Base-by-base conservation (phyloP, 2,329 filamentous ascomycete species). In the Bretziella fagacearum region DNA sequence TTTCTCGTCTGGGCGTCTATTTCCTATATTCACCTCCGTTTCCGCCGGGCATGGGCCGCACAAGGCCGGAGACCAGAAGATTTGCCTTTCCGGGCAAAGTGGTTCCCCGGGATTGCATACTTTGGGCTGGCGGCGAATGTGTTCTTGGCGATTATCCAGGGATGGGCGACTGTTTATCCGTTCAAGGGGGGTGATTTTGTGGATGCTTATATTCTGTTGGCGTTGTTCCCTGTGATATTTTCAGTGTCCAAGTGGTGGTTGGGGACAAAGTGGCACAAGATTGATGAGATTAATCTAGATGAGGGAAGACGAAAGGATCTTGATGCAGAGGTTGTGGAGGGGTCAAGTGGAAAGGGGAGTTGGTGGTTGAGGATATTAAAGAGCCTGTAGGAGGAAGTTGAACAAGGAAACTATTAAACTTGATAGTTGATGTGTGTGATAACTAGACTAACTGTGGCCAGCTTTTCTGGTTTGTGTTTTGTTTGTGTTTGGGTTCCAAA, bases 1-100 rank as follows among this genome's bases (percentile, higher is more conserved):
- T 84, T 84, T 56, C 58, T 84, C 2, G 79, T 82, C 35, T 84
- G 80, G 80, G 79, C 67, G 2, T 69, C 69, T 30, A 84, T 84
- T 54, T 77, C 70, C 22, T 72, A 81, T 54, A 81, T 74, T 3
- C 80, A 84, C 55, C 77, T 84, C 51, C 76, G 79, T 20, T 84
- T 85, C 59, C 76, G 80, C 27, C 59, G 67, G 7, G 79, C 77
- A 0, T 79, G 76, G 76, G 56, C 59, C 7, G 61, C 59, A 0
- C 77, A 81, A 56, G 74, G 75, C 1, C 67, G 77, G 48, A 62
- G 59, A 25, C 58, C 69, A 20, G 63, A 65, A 13, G 68, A 71
- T 42, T 61, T 79, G 8, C 74, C 75, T 0, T 79, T 73, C 58
- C 59, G 64, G 44, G 69, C 72, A 2, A 55, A 70, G 33, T 63